These are phyloP conservation scores for Boletus sp. DNA, from an alignment of 768 basidiomycete genomes.

Conservation along the genomic window DNA sequence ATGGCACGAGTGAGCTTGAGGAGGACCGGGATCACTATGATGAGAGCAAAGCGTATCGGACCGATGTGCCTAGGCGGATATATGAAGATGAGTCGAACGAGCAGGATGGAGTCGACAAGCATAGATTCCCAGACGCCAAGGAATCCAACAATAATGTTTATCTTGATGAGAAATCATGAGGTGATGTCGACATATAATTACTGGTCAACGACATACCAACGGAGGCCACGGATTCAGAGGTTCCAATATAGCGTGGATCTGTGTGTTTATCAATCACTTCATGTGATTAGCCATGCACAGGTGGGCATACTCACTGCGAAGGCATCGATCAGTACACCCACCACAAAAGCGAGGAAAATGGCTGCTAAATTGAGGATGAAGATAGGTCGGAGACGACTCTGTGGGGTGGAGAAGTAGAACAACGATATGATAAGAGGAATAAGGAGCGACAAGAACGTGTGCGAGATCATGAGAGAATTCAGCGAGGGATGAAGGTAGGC, in stretches of 20 bases:
- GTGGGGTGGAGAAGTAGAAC: constrained; percentile 23
- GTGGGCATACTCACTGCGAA: constrained; percentile 3
- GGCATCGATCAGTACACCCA: constrained; percentile 11
- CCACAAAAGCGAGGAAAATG: constrained; percentile 11
- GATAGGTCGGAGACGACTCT: constrained; percentile 17
- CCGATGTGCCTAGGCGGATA: constrained; percentile 16
- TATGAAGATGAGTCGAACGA: constrained; percentile 24
- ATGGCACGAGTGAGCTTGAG: constrained; percentile 24
- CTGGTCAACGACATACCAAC: neutral
- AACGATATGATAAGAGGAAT: constrained; percentile 18
- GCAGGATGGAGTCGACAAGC: constrained; percentile 24
- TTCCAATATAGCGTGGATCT: constrained; percentile 25
- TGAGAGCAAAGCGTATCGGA: constrained; percentile 2
- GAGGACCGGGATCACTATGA: constrained; percentile 15
- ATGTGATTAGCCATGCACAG: neutral
- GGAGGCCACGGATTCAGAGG: constrained; percentile 16
- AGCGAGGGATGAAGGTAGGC: constrained; percentile 10
- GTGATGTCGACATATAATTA: neutral
- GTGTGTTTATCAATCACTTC: neutral
- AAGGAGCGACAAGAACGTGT: constrained; percentile 20
- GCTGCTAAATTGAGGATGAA: constrained; percentile 18
- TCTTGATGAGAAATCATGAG: constrained; percentile 2
- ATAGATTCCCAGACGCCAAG: constrained; percentile 24
- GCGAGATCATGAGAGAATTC: constrained; percentile 22
- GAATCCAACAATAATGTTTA: constrained; percentile 20